Percentiles rank a stretch among this genome's conserved stretches.
phyloP scores from a whole-genome alignment of 2,329 filamentous ascomycete species.

The Plenodomus lindquistii region DNA sequence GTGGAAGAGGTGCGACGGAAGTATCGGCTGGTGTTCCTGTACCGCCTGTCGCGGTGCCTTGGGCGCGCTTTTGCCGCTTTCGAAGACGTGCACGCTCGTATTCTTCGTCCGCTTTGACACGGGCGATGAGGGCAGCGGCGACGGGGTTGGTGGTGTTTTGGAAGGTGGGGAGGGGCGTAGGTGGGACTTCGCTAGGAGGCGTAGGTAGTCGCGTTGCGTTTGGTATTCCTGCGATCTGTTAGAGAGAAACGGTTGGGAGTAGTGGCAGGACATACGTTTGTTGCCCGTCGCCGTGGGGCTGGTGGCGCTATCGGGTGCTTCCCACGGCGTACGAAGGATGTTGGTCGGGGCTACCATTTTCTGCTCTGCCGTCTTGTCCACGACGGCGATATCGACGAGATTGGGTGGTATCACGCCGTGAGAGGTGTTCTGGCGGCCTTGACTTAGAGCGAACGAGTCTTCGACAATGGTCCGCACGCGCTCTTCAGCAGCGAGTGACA shows the following conservation, averaged over 20 bases:
- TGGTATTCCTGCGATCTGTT: slow-evolving; percentile 29
- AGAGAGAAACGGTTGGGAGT: slow-evolving; percentile 3
- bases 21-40: slow-evolving; percentile 34
- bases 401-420: slow-evolving; percentile 78
- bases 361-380: slow-evolving; percentile 50
- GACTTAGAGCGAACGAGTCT: slow-evolving; percentile 72
- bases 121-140: slow-evolving; percentile 52
- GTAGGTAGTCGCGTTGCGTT: slow-evolving; percentile 50
- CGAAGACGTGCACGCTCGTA: slow-evolving; percentile 67
- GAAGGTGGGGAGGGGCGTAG: slow-evolving; percentile 54
- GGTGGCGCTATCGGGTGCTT: slow-evolving; percentile 55
- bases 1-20: slow-evolving; percentile 26
- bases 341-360: slow-evolving; percentile 45
- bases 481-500: slow-evolving; percentile 83
- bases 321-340: slow-evolving; percentile 45
- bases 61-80: slow-evolving; percentile 49
- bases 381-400: slow-evolving; percentile 71
- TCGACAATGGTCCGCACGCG: slow-evolving; percentile 75
- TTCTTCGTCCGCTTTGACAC: slow-evolving; percentile 60
- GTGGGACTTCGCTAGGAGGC: slow-evolving; percentile 52
- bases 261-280: slow-evolving; percentile 27
- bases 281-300: slow-evolving; percentile 56
- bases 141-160: slow-evolving; percentile 63
- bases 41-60: slow-evolving; percentile 17
- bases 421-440: slow-evolving; percentile 74